phyloP scores from a whole-genome alignment of 208 protist genomes.

The Leishmania tarentolae region DNA sequence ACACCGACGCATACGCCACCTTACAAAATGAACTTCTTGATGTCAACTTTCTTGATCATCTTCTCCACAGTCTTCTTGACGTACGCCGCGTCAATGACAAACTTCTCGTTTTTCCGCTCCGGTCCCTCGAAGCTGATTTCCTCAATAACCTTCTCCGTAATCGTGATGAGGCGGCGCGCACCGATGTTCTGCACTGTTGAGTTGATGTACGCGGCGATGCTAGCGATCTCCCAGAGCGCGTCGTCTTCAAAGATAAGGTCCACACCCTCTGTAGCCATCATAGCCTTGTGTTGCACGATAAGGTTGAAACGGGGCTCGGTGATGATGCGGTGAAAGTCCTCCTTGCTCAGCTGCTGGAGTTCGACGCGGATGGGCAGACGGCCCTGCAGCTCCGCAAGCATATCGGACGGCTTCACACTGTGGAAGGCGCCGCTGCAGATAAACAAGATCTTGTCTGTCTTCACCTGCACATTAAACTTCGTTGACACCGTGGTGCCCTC shows the following conservation, averaged over 20 bases:
- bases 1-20: background rate
- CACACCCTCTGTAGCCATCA: conserved; percentile 97
- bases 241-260: conserved; percentile 95
- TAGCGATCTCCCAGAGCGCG: conserved; percentile 94
- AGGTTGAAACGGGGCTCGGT: conserved; percentile 98
- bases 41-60: conserved; percentile 93
- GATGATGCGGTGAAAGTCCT: conserved; percentile 97
- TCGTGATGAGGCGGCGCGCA: conserved; percentile 96
- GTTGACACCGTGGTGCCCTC: conserved; percentile 97
- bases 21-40: conserved; percentile 93
- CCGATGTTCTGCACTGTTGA: conserved; percentile 98
- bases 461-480: conserved; percentile 96
- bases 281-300: conserved; percentile 93
- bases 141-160: conserved; percentile 97
- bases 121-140: conserved; percentile 95
- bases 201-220: conserved; percentile 96
- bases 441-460: conserved; percentile 98
- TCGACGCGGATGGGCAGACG: conserved; percentile 98
- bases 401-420: conserved; percentile 93
- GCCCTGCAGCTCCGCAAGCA: conserved; percentile 96
- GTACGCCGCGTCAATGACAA: conserved; percentile 89
- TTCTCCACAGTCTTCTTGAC: conserved; percentile 89
- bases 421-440: conserved; percentile 98
- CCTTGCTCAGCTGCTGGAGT: conserved; percentile 95
- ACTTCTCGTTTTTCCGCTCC: conserved; percentile 81